Conservation (phyloP, 371 early-diverging fungal genomes). For the Chytridium lagenaria region DNA sequence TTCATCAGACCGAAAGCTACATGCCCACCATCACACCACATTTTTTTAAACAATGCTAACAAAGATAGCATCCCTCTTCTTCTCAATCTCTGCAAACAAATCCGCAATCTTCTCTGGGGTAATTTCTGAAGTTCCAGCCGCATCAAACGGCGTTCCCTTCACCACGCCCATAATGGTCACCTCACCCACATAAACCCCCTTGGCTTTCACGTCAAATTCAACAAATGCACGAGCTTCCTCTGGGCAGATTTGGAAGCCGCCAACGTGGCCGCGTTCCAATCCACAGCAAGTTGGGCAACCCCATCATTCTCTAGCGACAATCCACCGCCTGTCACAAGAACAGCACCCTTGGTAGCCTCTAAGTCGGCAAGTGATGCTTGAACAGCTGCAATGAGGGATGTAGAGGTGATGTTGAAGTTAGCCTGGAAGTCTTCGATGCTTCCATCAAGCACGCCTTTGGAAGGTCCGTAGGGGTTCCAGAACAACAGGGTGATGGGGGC, state of each 20-base stretch:
- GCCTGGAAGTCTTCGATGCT: not conserved
- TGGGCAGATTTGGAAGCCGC: constrained; percentile 36
- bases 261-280: constrained; percentile 9
- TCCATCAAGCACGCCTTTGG: not conserved
- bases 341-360: constrained; percentile 30
- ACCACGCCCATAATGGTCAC: constrained; percentile 36
- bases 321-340: constrained; percentile 42
- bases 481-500: constrained; percentile 23
- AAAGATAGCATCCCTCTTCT: no score
- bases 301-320: constrained; percentile 18
- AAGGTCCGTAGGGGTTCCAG: constrained; percentile 27
- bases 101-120: constrained; percentile 25
- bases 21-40: no score
- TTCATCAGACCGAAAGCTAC: no score
- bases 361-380: constrained; percentile 25
- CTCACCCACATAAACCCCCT: constrained; percentile 39
- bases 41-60: no score
- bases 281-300: constrained; percentile 23
- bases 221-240: constrained; percentile 32
- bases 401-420: constrained; percentile 17
- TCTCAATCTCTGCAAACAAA: constrained; percentile 30
- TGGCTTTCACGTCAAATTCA: constrained; percentile 31
- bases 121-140: constrained; percentile 5
- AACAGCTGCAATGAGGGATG: constrained; percentile 24
- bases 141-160: constrained; percentile 39